Evolutionary conservation across 2,329 filamentous ascomycete species (phyloP).

Genomic region (Cladosporium sp.): DNA sequence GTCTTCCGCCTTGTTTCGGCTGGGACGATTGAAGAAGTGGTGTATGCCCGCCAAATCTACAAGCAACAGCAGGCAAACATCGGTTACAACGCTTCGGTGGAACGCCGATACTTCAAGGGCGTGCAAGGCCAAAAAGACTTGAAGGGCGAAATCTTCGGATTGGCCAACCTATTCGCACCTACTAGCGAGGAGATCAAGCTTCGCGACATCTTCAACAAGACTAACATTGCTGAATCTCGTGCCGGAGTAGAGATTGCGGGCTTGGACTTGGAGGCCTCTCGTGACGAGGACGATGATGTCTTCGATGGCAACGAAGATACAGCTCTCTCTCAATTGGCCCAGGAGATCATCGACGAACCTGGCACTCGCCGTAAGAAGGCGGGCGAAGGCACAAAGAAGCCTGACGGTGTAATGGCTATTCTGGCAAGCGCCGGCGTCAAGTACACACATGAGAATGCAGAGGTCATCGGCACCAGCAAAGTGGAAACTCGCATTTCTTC

Average conservation of each 20-base stretch:
- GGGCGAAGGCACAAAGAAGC: constrained; percentile 37
- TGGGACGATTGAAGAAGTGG: constrained; percentile 93
- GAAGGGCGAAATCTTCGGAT: constrained; percentile 90
- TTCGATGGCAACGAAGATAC: constrained; percentile 52
- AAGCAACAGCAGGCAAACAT: constrained; percentile 99
- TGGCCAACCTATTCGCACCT: constrained; percentile 81
- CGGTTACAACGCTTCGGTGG: constrained; percentile 85
- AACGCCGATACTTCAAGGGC: constrained; percentile 91
- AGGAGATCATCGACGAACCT: constrained; percentile 47
- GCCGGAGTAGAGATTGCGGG: constrained; percentile 78
- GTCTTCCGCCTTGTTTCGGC: constrained; percentile 88
- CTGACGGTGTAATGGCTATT: constrained; percentile 82
- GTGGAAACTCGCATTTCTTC: constrained; percentile 82
- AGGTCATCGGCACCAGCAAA: constrained; percentile 88
- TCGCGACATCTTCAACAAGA: constrained; percentile 96
- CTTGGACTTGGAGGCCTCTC: constrained; percentile 67
- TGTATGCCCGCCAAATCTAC: constrained; percentile 96
- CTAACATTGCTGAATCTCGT: constrained; percentile 89
- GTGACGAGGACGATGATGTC: constrained; percentile 45
- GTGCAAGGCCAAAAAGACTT: constrained; percentile 78
- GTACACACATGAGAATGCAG: constrained; percentile 94
- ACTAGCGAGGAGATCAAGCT: constrained; percentile 74
- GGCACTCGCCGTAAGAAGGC: constrained; percentile 32
- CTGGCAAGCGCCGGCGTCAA: constrained; percentile 82
- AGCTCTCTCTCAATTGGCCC: constrained; percentile 69